Conservation (phyloP, 176 grass and related monocot species). For the Chloris gayana region DNA sequence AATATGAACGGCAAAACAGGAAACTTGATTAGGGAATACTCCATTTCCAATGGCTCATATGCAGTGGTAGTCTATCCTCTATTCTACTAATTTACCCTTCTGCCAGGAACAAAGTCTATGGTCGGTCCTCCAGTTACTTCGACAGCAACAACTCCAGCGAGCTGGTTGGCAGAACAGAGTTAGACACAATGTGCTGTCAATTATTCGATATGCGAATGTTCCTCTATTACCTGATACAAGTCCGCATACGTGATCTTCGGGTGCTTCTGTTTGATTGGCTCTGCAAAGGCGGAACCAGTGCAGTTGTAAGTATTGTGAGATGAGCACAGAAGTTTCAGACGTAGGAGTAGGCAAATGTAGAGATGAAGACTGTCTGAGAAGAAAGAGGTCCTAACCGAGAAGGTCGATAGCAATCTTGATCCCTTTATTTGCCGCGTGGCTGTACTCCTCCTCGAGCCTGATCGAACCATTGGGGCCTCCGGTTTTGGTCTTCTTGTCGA, state of each 20-base stretch:
- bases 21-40: not conserved
- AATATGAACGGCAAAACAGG: not conserved
- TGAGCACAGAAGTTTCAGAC: not conserved
- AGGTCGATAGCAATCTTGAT: slow-evolving; percentile 77
- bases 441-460: slow-evolving; percentile 53
- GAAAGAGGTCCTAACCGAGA: slow-evolving; percentile 30
- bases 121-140: slow-evolving; percentile 71
- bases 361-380: not conserved
- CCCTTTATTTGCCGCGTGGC: slow-evolving; percentile 52
- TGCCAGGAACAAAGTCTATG: slow-evolving; percentile 66
- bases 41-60: not conserved
- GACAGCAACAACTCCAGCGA: slow-evolving; percentile 73
- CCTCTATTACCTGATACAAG: slow-evolving; percentile 59
- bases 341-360: no score
- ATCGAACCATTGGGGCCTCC: slow-evolving; percentile 75
- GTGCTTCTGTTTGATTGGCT: slow-evolving; percentile 66
- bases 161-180: slow-evolving; percentile 27
- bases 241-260: slow-evolving; percentile 75
- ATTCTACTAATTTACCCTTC: slow-evolving; percentile 36
- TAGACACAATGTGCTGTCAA: not conserved
- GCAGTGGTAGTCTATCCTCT: not conserved
- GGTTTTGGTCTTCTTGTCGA: slow-evolving; percentile 52
- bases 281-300: slow-evolving; percentile 19
- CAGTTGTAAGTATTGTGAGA: not conserved
- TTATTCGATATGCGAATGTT: not conserved